Percentiles rank a stretch among this genome's conserved stretches.
phyloP scores from a whole-genome alignment of 139 green algal species.

The Edaphochlamys debaryana region DNA sequence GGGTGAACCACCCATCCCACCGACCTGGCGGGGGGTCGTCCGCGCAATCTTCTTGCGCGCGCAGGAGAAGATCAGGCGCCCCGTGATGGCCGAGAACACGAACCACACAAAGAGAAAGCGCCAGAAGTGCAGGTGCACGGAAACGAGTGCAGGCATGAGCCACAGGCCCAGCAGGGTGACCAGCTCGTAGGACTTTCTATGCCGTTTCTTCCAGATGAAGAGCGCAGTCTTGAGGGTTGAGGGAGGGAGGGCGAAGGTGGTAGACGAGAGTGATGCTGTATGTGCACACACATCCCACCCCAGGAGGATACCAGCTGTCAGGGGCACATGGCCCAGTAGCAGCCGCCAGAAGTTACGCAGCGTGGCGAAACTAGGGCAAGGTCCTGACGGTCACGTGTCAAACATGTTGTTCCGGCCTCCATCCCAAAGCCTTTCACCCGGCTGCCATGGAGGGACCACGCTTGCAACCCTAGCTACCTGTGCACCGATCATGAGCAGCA shows the following conservation, averaged over 20 bases:
- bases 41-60: constrained; percentile 60
- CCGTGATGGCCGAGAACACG: constrained; percentile 72
- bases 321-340: too few relatives aligned
- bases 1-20: too few relatives aligned
- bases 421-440: too few relatives aligned
- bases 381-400: too few relatives aligned
- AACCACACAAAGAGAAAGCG: constrained; percentile 79
- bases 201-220: constrained; percentile 79
- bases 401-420: too few relatives aligned
- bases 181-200: constrained; percentile 85
- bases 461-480: constrained; percentile 34
- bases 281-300: too few relatives aligned
- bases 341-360: too few relatives aligned
- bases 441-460: too few relatives aligned
- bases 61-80: constrained; percentile 74
- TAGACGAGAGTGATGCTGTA: too few relatives aligned
- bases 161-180: constrained; percentile 87
- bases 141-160: constrained; percentile 83
- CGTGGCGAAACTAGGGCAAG: too few relatives aligned
- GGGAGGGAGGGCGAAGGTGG: too few relatives aligned
- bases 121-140: constrained; percentile 78
- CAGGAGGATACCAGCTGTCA: too few relatives aligned
- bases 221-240: constrained; percentile 67
- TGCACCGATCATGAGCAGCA: constrained; percentile 42
- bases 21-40: constrained; percentile 63